phyloP scores from a whole-genome alignment of 2,329 filamentous ascomycete species.

The Cladosporium sp. region DNA sequence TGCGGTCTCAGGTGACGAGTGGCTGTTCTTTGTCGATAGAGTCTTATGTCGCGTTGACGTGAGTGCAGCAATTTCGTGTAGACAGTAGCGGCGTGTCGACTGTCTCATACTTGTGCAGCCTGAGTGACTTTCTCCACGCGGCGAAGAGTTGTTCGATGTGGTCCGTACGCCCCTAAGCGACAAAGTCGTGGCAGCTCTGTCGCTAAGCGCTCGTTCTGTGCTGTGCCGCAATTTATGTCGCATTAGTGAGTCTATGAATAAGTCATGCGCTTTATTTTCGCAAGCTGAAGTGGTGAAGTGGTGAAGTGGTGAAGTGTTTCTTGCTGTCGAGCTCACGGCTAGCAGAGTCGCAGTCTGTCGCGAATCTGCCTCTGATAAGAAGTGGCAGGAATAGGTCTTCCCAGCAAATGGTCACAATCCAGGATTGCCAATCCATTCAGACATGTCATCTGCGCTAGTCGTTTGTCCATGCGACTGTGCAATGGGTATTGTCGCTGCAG shows the following conservation, averaged over 20 bases:
- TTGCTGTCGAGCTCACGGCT: no score
- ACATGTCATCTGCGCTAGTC: no score
- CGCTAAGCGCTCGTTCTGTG: background rate
- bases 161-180: background rate
- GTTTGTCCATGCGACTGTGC: no score
- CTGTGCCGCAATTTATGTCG: background rate
- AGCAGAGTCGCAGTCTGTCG: no score
- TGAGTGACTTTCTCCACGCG: background rate
- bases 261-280: background rate
- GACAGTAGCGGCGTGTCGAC: background rate
- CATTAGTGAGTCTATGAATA: background rate
- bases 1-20: background rate
- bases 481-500: no score
- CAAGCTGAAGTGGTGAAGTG: no score
- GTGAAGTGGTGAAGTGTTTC: no score
- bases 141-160: background rate
- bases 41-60: background rate
- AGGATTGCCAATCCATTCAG: no score
- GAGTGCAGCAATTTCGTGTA: no score
- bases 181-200: background rate
- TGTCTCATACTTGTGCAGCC: background rate
- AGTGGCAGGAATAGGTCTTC: no score
- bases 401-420: no score
- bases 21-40: background rate
- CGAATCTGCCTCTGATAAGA: no score